Evolutionary conservation across 331 rosid species (phyloP), one percentile per base, ranked within the genome.

Genomic region (Spiraea crenata): DNA sequence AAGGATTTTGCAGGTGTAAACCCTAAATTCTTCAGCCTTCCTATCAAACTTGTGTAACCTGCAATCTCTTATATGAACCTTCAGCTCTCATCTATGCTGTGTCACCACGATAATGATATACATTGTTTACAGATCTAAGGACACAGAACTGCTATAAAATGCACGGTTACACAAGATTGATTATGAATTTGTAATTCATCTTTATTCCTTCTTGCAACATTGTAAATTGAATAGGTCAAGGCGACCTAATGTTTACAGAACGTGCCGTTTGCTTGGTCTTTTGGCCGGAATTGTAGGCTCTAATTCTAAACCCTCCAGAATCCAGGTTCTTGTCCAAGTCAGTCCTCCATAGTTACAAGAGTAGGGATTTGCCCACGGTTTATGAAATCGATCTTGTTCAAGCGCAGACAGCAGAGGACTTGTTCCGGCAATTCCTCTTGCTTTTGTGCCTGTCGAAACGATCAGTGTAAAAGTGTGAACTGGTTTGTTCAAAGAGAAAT

Each of bases 311-410:
- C 57, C 58, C 39, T 49, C 51, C 54, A 4, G 47, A 8, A 49
- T 10, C 38, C 44, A 62, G 65, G 70, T 45, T 51, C 19, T 47
- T 19, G 63, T 52, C 65, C 59, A 39, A 56, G 6, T 70, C 54
- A 71, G 39, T 75, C 88, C 31, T 75, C 83, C 60, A 65, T 44
- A 7, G 84, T 74, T 38, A 90, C 77, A 47, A 92, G 76, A 63
- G 96, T 87, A n/a, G 99, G 95, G 71, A 93, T 85, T 80, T 91
- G 96, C 5, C 97, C 96, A 31, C 71, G 84, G 82, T 93, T 88
- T 35, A 86, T 89, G 41, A 93, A 86, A 68, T 91, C 96, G 60
- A 91, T 73, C 85, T 87, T 89, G 35, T 93, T 89, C 90, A 93
- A 74, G 4, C 95, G 61, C 76, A 89, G 62, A 65, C 97, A 91